Evolutionary conservation across 306 rosid species (phyloP).

Genomic region (Luffa aegyptiaca): DNA sequence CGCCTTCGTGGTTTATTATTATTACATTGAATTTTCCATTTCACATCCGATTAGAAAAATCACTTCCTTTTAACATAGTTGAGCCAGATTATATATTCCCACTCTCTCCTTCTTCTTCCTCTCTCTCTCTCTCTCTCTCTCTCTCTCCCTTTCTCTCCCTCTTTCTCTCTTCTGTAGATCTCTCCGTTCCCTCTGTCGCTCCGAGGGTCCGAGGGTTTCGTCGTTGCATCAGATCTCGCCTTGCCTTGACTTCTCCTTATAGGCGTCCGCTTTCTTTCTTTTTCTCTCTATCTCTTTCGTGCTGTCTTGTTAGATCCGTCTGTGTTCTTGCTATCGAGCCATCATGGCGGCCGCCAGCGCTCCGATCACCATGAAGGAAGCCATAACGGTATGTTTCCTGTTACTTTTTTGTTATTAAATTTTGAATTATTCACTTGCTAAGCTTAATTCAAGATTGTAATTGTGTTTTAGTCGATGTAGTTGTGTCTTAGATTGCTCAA

Average conservation of each 20-base stretch:
- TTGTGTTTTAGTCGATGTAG: background rate
- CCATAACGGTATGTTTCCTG: constrained; percentile 59
- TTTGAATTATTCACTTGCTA: background rate
- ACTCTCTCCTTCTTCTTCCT: background rate
- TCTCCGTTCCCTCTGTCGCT: constrained; percentile 15
- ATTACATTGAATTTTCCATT: background rate
- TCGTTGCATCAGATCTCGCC: constrained; percentile 54
- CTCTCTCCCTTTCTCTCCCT: constrained; percentile 17
- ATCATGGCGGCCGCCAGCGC: constrained; percentile 96
- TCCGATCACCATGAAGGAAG: constrained; percentile 95
- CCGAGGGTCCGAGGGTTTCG: constrained; percentile 31
- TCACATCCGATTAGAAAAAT: background rate
- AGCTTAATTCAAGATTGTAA: constrained; percentile 23
- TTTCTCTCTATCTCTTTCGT: constrained; percentile 2
- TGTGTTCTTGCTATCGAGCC: constrained; percentile 15
- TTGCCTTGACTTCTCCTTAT: constrained; percentile 34
- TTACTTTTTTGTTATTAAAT: background rate
- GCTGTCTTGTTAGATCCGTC: constrained; percentile 33
- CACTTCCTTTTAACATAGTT: background rate
- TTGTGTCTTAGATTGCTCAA: background rate
- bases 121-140: constrained; percentile 8
- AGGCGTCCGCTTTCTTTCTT: constrained; percentile 20
- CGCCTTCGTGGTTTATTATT: background rate
- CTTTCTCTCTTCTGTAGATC: constrained; percentile 15
- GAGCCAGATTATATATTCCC: constrained; percentile 5